A percentile compares a stretch with the other conserved stretches of the same genome.
Conservation (phyloP, 805 yeast species). For the Candida nonsorbophila region DNA sequence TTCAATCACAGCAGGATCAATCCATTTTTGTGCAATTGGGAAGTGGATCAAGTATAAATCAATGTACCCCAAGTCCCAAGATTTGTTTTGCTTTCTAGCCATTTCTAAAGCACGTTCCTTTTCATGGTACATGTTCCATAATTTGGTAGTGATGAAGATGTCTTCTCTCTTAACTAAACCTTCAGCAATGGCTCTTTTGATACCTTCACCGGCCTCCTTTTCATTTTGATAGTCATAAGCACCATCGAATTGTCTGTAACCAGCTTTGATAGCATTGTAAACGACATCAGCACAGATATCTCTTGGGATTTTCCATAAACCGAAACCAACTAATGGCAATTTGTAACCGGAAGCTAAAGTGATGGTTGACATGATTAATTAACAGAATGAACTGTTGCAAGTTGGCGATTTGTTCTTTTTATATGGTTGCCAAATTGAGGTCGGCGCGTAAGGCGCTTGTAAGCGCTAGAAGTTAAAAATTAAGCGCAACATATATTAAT, state of each 20-base stretch:
- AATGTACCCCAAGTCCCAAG: slow-evolving; percentile 74
- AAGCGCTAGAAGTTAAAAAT: no score
- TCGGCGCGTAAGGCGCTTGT: no score
- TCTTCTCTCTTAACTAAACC: slow-evolving; percentile 70
- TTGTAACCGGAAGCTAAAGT: slow-evolving; percentile 51
- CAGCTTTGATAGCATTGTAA: slow-evolving; percentile 77
- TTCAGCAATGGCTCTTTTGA: slow-evolving; percentile 57
- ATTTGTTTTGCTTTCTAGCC: slow-evolving; percentile 59
- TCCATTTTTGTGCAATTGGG: slow-evolving; percentile 73
- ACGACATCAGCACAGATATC: slow-evolving; percentile 61
- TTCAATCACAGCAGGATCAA: slow-evolving; percentile 67
- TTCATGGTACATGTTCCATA: slow-evolving; percentile 80
- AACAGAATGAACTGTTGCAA: no score
- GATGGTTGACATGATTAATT: slow-evolving; percentile 15
- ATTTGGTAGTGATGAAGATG: slow-evolving; percentile 68
- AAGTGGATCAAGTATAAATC: slow-evolving; percentile 83
- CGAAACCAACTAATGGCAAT: slow-evolving; percentile 75
- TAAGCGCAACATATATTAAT: no score
- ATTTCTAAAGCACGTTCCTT: slow-evolving; percentile 57
- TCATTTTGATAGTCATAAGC: slow-evolving; percentile 68
- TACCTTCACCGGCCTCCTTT: slow-evolving; percentile 60
- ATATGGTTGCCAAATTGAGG: no score
- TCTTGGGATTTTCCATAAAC: slow-evolving; percentile 73
- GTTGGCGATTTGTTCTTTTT: no score
- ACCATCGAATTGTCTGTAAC: slow-evolving; percentile 71